A percentile compares a stretch with the other conserved stretches of the same genome.
Conservation (phyloP, 306 rosid species). For the Cicer yamashitae region DNA sequence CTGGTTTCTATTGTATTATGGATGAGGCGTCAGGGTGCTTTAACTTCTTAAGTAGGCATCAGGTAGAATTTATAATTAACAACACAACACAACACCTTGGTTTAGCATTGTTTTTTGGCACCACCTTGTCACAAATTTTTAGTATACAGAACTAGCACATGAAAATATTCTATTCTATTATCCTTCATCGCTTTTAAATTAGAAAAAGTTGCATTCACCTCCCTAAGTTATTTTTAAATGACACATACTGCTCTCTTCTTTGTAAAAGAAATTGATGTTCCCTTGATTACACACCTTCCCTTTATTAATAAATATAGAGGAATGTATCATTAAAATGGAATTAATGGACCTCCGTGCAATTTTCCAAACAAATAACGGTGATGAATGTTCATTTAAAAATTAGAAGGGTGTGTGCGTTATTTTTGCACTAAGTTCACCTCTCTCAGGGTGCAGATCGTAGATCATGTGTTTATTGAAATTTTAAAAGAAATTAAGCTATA, state of each 20-base stretch:
- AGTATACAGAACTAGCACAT: conserved; percentile 7
- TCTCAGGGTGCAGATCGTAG: neutral
- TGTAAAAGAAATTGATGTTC: neutral
- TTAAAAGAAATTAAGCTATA: neutral
- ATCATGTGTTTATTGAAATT: conserved; percentile 5
- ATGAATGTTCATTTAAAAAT: neutral
- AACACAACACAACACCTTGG: neutral
- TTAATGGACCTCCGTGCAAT: neutral
- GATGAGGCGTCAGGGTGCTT: conserved; percentile 6
- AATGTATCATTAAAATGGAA: neutral
- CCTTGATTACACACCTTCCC: neutral
- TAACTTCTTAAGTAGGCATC: conserved; percentile 25
- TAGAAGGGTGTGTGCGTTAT: neutral
- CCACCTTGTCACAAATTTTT: conserved; percentile 10
- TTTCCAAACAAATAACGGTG: neutral
- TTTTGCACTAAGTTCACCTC: neutral
- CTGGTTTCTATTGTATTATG: conserved; percentile 27
- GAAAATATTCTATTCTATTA: neutral
- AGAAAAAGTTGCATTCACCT: neutral
- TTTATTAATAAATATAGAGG: neutral
- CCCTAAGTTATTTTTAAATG: neutral
- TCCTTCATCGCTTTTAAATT: neutral
- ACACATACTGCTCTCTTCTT: neutral
- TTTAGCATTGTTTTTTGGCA: too few species aligned
- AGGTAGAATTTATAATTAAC: conserved; percentile 12